Evolutionary conservation across 2,329 filamentous ascomycete genomes (phyloP).

Genomic region (Fusarium azukiicola): DNA sequence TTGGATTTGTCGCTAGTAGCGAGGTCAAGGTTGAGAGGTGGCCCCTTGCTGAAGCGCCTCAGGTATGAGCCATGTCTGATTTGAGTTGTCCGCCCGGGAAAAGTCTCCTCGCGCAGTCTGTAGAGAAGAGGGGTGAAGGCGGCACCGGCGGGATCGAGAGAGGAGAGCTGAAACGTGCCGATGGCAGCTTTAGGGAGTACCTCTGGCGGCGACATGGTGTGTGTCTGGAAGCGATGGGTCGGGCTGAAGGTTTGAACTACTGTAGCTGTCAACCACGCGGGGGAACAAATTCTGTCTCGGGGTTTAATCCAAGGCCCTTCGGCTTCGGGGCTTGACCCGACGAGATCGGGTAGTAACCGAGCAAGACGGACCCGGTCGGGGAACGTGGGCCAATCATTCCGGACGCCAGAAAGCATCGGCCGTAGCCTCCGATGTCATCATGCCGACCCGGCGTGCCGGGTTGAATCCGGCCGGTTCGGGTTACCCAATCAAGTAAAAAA

Average conservation of each 20-base stretch:
- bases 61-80: slow-evolving; percentile 42
- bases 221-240: not conserved
- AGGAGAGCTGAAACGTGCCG: slow-evolving; percentile 38
- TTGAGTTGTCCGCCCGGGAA: slow-evolving; percentile 39
- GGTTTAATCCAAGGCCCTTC: not conserved
- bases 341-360: not conserved
- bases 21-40: not conserved
- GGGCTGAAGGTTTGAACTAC: not conserved
- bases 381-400: not conserved
- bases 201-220: slow-evolving; percentile 16
- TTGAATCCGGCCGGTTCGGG: not conserved
- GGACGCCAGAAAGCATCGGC: not conserved
- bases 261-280: not conserved
- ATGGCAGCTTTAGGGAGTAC: slow-evolving; percentile 15
- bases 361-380: not conserved
- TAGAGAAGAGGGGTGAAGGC: slow-evolving; percentile 48
- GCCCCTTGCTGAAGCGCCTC: slow-evolving; percentile 29
- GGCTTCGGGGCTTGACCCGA: slow-evolving; percentile 5
- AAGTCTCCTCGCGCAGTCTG: slow-evolving; percentile 44
- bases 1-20: not conserved
- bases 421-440: not conserved
- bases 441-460: not conserved
- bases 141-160: slow-evolving; percentile 31
- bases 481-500: not conserved
- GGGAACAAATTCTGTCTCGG: not conserved